Evolutionary conservation across 2,329 filamentous ascomycete species (phyloP).

Genomic region (Nemania abortiva): DNA sequence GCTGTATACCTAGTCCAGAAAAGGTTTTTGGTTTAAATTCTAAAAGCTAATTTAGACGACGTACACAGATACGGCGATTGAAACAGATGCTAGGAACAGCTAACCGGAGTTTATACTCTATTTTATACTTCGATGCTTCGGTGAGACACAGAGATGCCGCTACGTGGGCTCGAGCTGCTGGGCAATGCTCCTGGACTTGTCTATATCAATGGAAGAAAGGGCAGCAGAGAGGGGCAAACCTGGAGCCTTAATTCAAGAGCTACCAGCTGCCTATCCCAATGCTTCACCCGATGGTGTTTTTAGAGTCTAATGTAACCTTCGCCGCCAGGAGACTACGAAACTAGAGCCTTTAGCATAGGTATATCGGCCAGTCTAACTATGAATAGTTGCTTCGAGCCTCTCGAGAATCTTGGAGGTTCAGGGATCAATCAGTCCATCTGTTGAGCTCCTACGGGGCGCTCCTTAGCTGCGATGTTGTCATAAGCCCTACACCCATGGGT

Average conservation of each 20-base stretch:
- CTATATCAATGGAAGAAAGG: background rate
- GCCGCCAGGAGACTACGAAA: no score
- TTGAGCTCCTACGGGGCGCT: no score
- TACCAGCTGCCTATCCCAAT: background rate
- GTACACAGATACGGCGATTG: background rate
- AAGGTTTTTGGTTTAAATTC: background rate
- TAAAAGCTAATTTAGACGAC: slow-evolving; percentile 3
- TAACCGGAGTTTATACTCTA: background rate
- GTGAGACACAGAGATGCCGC: background rate
- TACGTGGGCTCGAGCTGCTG: background rate
- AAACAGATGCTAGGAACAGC: background rate
- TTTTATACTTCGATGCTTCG: background rate
- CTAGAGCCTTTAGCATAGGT: no score
- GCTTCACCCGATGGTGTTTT: background rate
- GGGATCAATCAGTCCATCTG: no score
- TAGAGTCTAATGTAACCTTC: background rate
- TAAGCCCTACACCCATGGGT: no score
- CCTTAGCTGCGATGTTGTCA: no score
- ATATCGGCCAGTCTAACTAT: no score
- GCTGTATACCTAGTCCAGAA: background rate
- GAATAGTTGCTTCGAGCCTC: no score
- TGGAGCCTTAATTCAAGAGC: background rate
- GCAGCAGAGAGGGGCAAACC: background rate
- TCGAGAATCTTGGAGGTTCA: no score
- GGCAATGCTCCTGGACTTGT: background rate